A percentile compares a stretch with the other conserved stretches of the same genome.
These are phyloP conservation scores for Corymbia maculata DNA, from an alignment of 345 rosid species.

Conservation along the genomic window DNA sequence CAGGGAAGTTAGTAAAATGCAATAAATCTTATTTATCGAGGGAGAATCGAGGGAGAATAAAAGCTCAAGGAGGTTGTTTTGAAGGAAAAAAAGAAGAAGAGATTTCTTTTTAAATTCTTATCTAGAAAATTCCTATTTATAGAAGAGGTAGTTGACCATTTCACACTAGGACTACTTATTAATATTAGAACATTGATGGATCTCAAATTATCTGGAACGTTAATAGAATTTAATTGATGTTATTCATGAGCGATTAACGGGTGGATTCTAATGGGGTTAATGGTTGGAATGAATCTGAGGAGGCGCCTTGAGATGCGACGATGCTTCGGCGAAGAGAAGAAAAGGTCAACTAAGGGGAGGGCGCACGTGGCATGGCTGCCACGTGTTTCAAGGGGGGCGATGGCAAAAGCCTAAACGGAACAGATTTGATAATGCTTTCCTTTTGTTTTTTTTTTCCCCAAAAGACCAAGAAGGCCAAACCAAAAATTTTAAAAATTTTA, in stretches of 20 bases:
- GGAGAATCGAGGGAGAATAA: too few relatives aligned
- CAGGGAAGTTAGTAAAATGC: too few relatives aligned
- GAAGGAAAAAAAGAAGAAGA: too few relatives aligned
- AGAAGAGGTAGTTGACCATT: rapidly evolving
- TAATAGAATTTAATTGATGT: background rate
- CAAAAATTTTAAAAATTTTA: too few relatives aligned
- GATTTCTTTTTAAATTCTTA: rapidly evolving
- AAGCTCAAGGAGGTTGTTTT: too few relatives aligned
- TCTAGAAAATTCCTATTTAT: too few relatives aligned
- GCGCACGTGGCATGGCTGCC: background rate
- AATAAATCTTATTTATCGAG: background rate
- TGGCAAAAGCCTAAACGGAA: background rate
- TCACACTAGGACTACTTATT: rapidly evolving
- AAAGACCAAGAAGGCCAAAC: too few relatives aligned
- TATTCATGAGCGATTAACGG: background rate
- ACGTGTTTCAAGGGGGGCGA: background rate
- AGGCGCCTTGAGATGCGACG: background rate
- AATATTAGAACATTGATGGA: too few relatives aligned
- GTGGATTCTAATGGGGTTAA: background rate
- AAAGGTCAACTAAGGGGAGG: background rate
- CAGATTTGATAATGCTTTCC: background rate
- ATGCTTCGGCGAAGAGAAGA: background rate
- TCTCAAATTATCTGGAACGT: background rate
- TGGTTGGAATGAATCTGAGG: background rate
- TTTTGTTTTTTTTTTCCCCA: background rate